Conservation (phyloP, 2,329 filamentous ascomycete genomes). For the Fusarium fujikuroi region DNA sequence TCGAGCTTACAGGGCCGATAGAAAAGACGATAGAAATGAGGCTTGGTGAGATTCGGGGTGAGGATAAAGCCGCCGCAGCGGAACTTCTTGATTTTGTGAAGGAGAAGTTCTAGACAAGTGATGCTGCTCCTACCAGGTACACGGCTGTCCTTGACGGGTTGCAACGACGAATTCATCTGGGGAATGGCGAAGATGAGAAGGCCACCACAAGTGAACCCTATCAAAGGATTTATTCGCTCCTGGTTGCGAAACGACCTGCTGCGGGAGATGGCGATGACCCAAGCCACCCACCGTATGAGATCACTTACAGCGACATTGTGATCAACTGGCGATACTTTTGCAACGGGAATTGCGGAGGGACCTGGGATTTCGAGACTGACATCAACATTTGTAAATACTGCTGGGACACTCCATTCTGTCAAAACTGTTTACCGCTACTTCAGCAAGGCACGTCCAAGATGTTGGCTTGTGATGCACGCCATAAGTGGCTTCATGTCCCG, state of each 20-base stretch:
- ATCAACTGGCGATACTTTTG: not conserved
- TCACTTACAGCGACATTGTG: not conserved
- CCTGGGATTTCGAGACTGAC: not conserved
- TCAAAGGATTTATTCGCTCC: not conserved
- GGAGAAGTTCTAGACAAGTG: not conserved
- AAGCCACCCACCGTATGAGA: not conserved
- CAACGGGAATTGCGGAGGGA: not conserved
- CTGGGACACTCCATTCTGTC: not conserved
- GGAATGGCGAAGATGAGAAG: accelerated
- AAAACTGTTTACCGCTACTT: not conserved
- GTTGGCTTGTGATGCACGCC: not conserved
- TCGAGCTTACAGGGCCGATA: not conserved
- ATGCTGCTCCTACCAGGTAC: not conserved
- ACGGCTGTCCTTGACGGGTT: not conserved
- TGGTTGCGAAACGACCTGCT: not conserved
- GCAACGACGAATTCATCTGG: accelerated
- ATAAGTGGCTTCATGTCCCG: not conserved
- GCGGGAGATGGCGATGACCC: no score
- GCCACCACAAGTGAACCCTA: not conserved
- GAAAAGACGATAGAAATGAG: not conserved
- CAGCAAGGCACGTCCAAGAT: not conserved
- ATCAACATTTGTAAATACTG: not conserved
- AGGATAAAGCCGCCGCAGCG: not conserved
- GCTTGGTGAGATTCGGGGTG: not conserved
- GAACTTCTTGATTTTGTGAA: not conserved